A percentile compares a stretch with the other conserved stretches of the same genome.
Evolutionary conservation across 2,329 filamentous ascomycete species (phyloP).

Genomic region (Colletotrichum chrysophilum): DNA sequence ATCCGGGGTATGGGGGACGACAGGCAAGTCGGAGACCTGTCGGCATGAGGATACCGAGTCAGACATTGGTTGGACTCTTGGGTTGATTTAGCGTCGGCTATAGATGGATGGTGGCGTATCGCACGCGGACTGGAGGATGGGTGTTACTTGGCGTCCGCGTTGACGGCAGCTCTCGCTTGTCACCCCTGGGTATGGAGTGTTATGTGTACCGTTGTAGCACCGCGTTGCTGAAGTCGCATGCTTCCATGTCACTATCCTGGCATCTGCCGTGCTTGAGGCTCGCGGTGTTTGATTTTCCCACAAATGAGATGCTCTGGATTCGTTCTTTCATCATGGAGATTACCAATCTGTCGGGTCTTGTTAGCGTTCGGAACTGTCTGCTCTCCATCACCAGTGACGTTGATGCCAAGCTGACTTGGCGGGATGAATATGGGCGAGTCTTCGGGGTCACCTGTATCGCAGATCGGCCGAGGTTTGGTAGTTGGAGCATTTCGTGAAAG

Average conservation of each 20-base stretch:
- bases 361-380: neutral
- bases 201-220: neutral
- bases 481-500: neutral
- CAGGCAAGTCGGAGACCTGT: neutral
- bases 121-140: neutral
- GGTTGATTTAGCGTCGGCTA: neutral
- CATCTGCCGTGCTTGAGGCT: neutral
- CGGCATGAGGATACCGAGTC: neutral
- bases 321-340: neutral
- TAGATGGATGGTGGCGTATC: neutral
- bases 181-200: neutral
- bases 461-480: neutral
- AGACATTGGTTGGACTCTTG: neutral
- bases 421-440: neutral
- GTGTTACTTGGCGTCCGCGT: neutral
- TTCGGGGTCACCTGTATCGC: neutral
- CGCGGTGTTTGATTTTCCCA: neutral
- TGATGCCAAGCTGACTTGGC: neutral
- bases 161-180: neutral
- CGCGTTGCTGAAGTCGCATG: neutral
- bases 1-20: neutral
- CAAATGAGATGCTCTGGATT: neutral
- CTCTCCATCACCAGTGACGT: neutral
- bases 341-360: neutral
- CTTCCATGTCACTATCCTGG: neutral